Base-by-base conservation (phyloP, 176 grass and related monocot species). In the Leersia perrieri region DNA sequence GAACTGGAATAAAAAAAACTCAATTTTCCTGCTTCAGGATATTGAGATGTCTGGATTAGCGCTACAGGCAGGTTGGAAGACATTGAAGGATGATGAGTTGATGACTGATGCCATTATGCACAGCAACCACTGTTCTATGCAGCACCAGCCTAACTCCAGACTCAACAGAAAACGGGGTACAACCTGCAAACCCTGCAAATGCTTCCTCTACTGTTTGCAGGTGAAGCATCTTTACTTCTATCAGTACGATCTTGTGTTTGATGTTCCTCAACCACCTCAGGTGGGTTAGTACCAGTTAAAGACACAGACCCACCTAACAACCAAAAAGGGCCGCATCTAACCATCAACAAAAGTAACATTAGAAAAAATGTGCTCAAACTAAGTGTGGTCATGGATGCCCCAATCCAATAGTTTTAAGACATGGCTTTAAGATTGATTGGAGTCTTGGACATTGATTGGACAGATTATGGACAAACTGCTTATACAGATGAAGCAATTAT, bases 81-180 rank as follows among this genome's bases (percentile, higher is more conserved):
- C 45, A 76, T 81, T 30, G 81, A 82, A 36, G 73, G 77, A 80
- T 77, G 66, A 55, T 27, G 87, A 61, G 77, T 76, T 77, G 66
- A 55, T 27, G 87, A 61, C 64, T 80, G 53, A 86, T 85, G 30
- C 89, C 87, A 87, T 84, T 68, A 82, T 90, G 96, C 90, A 95
- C 87, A 28, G 92, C 79, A 82, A 93, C 89, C 76, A 90, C 81
- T 79, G 92, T 91, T 86, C 91, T 89, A 83, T 87, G 82, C n/a
- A 88, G 92, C 73, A 95, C 66, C 53, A 95, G 38, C 82, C 96
- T 89, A 62, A 93, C 77, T 93, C 90, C 92, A 86, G 88, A 83
- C 33, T 91, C 96, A 77, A 86, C 87, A 82, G 90, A 45, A 86
- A 91, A 62, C 72, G 92, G 71, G 81, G 86, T 25, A 81, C 61